Base-by-base conservation (phyloP, 2,329 filamentous ascomycete species). In the Aspergillus carbonarius region DNA sequence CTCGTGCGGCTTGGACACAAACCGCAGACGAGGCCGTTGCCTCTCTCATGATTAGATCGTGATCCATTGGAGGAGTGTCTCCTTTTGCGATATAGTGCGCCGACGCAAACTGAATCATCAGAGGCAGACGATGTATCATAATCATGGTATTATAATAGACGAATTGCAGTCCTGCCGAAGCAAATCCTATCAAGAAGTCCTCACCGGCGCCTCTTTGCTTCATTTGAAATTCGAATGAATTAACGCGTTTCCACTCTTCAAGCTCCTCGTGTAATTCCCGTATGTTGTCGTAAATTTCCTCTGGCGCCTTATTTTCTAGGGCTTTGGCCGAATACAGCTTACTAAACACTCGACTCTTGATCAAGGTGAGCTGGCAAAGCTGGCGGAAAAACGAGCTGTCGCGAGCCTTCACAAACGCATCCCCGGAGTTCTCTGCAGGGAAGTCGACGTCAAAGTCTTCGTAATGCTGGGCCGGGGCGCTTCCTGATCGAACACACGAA, bases 121-220 rank as follows among this genome's bases (percentile, higher is more conserved):
- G 87, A 44, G 91, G 95, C 90, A 98, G 96, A 49, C 93, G 90
- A 74, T 98, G 93, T 63, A 97, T 96, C 1, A 95, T 97, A 1
- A 93, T 96, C 53, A 97, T 77, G 65, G 92, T 96, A 75, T 98
- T 97, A 80, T 97, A 96, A 75, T 98, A 98, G 3, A 91, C 88
- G 68, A 98, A 92, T 72, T 96, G 93, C 58, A 97, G 79, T 72
- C 96, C 91, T 62, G 96, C 91, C 44, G 96, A 86, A 62, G 96
- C 93, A 50, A 98, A 82, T 18, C 96, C 92, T 15, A 96, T 81
- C 0, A 93, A 90, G 1, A 92, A 96, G 72, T 96, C 91, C 0
- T 87, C 88, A 0, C 91, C 91, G 68, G 89, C 89, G 73, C 96
- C 96, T 74, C 95, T 91, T 69, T 96, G 88, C 71, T 96, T 91